Evolutionary conservation across 176 grass and related monocot genomes (phyloP).

Genomic region (Tillandsia fasciculata): DNA sequence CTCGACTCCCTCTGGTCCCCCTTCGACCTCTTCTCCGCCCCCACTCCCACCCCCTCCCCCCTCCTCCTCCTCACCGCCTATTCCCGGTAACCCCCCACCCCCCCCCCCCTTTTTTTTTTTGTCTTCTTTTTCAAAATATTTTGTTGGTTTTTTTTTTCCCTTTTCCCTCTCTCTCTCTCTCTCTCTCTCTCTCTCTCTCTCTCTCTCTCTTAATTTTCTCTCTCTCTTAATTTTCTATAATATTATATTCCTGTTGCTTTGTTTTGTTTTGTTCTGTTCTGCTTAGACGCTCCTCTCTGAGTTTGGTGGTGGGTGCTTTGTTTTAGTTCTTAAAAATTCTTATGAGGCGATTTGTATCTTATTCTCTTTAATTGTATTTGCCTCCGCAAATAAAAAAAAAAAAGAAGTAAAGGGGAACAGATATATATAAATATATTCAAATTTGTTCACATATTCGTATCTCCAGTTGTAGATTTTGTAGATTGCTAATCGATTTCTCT

Average conservation of each 20-base stretch:
- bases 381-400: conserved; percentile 29
- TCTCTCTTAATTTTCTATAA: conserved; percentile 7
- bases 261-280: conserved; percentile 35
- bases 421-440: conserved; percentile 15
- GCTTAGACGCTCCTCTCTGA: no score
- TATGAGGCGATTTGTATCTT: conserved; percentile 31
- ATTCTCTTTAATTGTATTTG: conserved; percentile 17
- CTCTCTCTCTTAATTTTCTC: neutral
- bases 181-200: conserved; percentile 2
- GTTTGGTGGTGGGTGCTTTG: neutral
- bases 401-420: conserved; percentile 5
- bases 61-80: conserved; percentile 5
- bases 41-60: conserved; percentile 5
- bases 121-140: conserved; percentile 24
- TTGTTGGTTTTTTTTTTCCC: conserved; percentile 19
- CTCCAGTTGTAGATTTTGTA: no score
- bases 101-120: conserved; percentile 9
- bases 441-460: conserved; percentile 8
- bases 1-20: conserved; percentile 87
- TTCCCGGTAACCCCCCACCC: conserved; percentile 3
- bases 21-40: conserved; percentile 66
- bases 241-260: conserved; percentile 38
- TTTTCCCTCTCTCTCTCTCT: conserved; percentile 1
- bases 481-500: neutral
- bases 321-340: conserved; percentile 18